Base-by-base conservation (phyloP, 164 flowering plant genomes). In the Aristolochia contorta region DNA sequence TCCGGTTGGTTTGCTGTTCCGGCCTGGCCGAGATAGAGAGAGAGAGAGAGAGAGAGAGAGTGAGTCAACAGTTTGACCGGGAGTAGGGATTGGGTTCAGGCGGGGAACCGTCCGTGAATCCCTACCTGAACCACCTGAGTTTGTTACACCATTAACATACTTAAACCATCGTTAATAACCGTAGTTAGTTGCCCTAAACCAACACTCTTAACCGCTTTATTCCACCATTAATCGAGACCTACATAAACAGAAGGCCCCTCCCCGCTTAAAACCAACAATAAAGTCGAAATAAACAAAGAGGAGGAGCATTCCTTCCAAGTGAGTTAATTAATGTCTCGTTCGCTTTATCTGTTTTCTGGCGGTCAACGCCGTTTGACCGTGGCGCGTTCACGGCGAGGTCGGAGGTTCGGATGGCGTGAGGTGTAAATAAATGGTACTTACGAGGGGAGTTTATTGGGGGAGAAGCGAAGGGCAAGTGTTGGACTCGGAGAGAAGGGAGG, bases 281-380 rank as follows among this genome's bases (percentile, higher is more conserved):
- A n/a, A n/a, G n/a, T n/a, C n/a, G n/a, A n/a, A n/a, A n/a, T n/a
- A n/a, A n/a, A n/a, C n/a, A n/a, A n/a, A n/a, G n/a, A n/a, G n/a
- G n/a, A n/a, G n/a, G n/a, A n/a, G n/a, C n/a, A n/a, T n/a, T n/a
- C n/a, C n/a, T n/a, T n/a, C n/a, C n/a, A n/a, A n/a, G n/a, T n/a
- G n/a, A n/a, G n/a, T n/a, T n/a, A n/a, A n/a, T n/a, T n/a, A n/a
- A n/a, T n/a, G n/a, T n/a, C n/a, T n/a, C n/a, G n/a, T n/a, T n/a
- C n/a, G n/a, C n/a, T n/a, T n/a, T n/a, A n/a, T n/a, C n/a, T n/a
- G n/a, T n/a, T n/a, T n/a, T n/a, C n/a, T n/a, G n/a, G n/a, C n/a
- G 52, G 59, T 63, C 65, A 54, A 63, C 30, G 43, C 53, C 53
- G 59, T 55, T 63, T 63, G 66, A 63, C 66, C 20, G 53, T 49